phyloP scores from a whole-genome alignment of 768 basidiomycete genomes.

The Solioccasus polychromus region DNA sequence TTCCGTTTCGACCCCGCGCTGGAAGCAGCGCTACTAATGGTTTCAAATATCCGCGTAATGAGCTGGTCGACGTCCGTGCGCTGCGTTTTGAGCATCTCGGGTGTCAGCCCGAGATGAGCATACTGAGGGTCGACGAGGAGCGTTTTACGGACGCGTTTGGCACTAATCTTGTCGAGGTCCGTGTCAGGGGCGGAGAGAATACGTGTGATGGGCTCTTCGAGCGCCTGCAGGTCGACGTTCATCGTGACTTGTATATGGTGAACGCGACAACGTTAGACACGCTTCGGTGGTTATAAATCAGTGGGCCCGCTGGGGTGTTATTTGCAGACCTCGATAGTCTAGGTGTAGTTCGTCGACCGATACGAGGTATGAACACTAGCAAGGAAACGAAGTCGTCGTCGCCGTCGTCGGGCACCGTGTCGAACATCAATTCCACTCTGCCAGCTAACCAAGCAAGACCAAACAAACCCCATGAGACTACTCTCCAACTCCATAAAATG shows the following conservation, averaged over 20 bases:
- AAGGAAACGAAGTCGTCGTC: slow-evolving; percentile 1
- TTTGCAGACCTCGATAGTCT: background rate
- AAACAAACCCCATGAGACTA: too few relatives aligned
- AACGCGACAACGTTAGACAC: background rate
- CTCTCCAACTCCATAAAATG: background rate
- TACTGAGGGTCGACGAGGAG: slow-evolving; percentile 41
- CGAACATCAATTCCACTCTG: background rate
- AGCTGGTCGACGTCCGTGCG: slow-evolving; percentile 66
- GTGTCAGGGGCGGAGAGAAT: slow-evolving; percentile 77
- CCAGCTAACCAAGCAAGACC: slow-evolving; percentile 22
- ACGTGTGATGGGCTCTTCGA: slow-evolving; percentile 59
- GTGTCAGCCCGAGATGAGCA: slow-evolving; percentile 46
- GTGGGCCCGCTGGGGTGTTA: background rate
- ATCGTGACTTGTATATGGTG: slow-evolving; percentile 31
- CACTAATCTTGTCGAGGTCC: slow-evolving; percentile 78
- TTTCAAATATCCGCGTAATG: slow-evolving; percentile 65
- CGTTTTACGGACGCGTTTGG: slow-evolving; percentile 84
- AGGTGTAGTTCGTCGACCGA: background rate
- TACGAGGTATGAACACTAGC: background rate
- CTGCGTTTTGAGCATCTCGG: slow-evolving; percentile 61
- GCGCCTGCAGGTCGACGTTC: slow-evolving; percentile 49
- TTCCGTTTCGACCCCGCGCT: slow-evolving; percentile 27
- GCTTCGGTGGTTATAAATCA: background rate
- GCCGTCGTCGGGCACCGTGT: slow-evolving; percentile 10
- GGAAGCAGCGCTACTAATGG: slow-evolving; percentile 41